phyloP scores from a whole-genome alignment of 306 rosid genomes.

The Prunus fruticosa region DNA sequence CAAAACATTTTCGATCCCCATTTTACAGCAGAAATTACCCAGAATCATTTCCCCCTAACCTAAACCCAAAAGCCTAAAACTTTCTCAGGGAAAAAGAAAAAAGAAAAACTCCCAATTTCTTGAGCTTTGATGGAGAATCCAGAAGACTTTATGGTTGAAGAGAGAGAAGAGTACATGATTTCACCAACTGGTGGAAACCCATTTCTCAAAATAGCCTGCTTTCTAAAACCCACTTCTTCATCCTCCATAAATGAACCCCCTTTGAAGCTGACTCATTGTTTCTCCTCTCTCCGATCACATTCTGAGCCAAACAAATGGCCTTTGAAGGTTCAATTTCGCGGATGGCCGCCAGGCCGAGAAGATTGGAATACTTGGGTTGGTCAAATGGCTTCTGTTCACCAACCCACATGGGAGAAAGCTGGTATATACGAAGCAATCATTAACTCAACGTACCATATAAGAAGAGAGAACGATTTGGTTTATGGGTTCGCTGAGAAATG shows the following conservation, averaged over 20 bases:
- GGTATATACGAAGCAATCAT: constrained; percentile 47
- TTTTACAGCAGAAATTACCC: no score
- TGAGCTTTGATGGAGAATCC: background rate
- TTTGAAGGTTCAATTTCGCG: constrained; percentile 14
- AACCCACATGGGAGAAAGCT: constrained; percentile 38
- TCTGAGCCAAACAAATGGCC: constrained; percentile 18
- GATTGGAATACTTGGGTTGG: constrained; percentile 44
- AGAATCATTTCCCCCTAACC: no score
- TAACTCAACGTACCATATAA: constrained; percentile 17
- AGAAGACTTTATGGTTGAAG: constrained; percentile 20
- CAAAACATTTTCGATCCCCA: no score
- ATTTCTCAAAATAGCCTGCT: constrained; percentile 29
- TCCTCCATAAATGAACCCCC: background rate
- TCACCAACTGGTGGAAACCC: constrained; percentile 40
- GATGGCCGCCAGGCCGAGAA: constrained; percentile 7
- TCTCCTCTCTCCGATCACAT: background rate
- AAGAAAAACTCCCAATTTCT: background rate
- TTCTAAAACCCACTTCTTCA: constrained; percentile 33
- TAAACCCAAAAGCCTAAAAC: no score
- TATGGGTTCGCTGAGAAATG: constrained; percentile 38
- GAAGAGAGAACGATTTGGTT: constrained; percentile 8
- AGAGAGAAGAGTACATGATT: constrained; percentile 36
- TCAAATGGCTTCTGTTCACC: constrained; percentile 23
- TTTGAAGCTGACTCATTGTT: background rate
- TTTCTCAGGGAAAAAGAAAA: no score